Percentiles rank a stretch among this genome's conserved stretches.
phyloP scores from a whole-genome alignment of 768 basidiomycete genomes.

The Hypholoma sublateritium region DNA sequence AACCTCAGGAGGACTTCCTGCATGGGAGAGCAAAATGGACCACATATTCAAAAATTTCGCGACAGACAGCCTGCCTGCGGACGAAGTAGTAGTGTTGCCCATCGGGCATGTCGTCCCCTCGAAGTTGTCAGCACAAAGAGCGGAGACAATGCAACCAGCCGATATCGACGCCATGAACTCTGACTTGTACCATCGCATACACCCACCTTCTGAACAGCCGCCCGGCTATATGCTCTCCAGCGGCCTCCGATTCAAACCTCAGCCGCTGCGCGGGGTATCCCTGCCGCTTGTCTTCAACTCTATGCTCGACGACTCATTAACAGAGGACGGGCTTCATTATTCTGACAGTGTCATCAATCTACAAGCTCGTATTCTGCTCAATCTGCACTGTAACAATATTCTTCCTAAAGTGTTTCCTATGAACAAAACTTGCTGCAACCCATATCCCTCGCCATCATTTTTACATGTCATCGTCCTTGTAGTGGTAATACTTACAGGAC shows the following conservation, averaged over 20 bases:
- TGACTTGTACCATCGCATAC: conserved; percentile 70
- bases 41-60: conserved; percentile 52
- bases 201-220: conserved; percentile 26
- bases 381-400: conserved; percentile 75
- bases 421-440: conserved; percentile 79
- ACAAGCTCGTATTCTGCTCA: conserved; percentile 79
- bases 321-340: conserved; percentile 86
- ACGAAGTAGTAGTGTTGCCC: conserved; percentile 76
- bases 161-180: conserved; percentile 94
- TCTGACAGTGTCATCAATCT: conserved; percentile 55
- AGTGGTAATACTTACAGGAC: conserved; percentile 49
- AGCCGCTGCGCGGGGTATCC: conserved; percentile 33
- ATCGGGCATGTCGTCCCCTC: conserved; percentile 68
- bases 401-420: conserved; percentile 63
- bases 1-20: conserved; percentile 68
- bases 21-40: conserved; percentile 80
- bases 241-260: conserved; percentile 13
- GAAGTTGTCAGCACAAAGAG: conserved; percentile 65
- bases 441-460: conserved; percentile 65
- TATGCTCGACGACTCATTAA: conserved; percentile 72
- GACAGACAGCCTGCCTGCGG: conserved; percentile 49
- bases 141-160: conserved; percentile 65
- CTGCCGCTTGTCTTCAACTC: conserved; percentile 81
- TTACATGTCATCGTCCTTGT: conserved; percentile 55
- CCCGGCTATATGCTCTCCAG: conserved; percentile 1